These are phyloP conservation scores for Croton laevigatus DNA, from an alignment of 441 rosid species.

Conservation along the genomic window DNA sequence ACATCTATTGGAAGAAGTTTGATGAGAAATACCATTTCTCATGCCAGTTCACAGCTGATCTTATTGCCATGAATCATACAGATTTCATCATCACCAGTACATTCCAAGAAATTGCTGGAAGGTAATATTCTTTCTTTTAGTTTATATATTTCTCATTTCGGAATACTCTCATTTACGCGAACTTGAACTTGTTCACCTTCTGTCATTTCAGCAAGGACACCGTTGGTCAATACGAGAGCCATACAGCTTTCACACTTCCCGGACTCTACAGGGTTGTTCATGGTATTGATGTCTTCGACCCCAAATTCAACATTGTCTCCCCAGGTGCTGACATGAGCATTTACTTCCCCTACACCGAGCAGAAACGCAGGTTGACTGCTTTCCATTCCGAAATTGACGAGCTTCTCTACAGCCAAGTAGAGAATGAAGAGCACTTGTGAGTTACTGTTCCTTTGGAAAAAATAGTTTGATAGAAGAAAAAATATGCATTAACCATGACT, in stretches of 20 bases:
- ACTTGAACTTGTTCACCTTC: background rate
- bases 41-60: constrained; percentile 94
- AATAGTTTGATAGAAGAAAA: background rate
- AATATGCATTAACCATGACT: background rate
- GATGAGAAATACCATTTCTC: constrained; percentile 96
- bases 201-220: constrained; percentile 77
- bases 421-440: constrained; percentile 84
- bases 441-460: constrained; percentile 22
- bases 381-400: constrained; percentile 83
- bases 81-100: constrained; percentile 98
- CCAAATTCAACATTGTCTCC: constrained; percentile 95
- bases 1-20: constrained; percentile 88
- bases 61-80: constrained; percentile 91
- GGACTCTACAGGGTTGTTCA: constrained; percentile 95
- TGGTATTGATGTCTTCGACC: constrained; percentile 89
- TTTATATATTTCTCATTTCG: background rate
- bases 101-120: constrained; percentile 97
- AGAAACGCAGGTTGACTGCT: constrained; percentile 59
- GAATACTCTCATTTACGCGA: background rate
- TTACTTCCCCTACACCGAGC: constrained; percentile 77
- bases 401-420: constrained; percentile 79
- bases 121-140: constrained; percentile 34
- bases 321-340: constrained; percentile 92
- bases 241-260: constrained; percentile 92
- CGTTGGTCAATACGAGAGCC: constrained; percentile 95